phyloP scores from a whole-genome alignment of 202 grass and related monocot genomes.

The Setaria viridis region DNA sequence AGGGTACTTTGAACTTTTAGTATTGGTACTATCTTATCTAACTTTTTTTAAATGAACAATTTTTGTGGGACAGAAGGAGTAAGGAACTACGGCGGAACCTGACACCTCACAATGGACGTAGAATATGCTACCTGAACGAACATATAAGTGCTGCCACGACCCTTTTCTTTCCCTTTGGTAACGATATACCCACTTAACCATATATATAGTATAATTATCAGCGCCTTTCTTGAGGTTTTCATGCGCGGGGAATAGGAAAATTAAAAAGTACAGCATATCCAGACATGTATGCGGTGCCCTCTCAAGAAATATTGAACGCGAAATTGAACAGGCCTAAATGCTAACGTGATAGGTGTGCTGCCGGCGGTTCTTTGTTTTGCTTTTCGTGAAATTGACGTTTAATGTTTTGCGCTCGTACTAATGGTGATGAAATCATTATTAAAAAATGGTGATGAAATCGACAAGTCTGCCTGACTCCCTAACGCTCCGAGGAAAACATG shows the following conservation, averaged over 20 bases:
- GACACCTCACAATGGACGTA: neutral
- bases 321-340: neutral
- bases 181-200: constrained; percentile 1
- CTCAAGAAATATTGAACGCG: neutral
- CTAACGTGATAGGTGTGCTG: neutral
- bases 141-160: neutral
- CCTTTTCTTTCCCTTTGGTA: neutral
- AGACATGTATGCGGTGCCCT: neutral
- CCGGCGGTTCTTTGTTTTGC: neutral
- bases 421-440: neutral
- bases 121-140: neutral
- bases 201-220: neutral
- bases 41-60: too few species aligned
- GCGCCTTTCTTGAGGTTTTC: neutral
- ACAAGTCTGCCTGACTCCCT: neutral
- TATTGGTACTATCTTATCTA: too few species aligned
- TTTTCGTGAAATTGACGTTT: neutral
- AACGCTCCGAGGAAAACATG: neutral
- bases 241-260: neutral
- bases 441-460: too few species aligned
- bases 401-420: neutral
- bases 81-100: neutral
- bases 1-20: too few species aligned
- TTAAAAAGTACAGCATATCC: neutral
- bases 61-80: too few species aligned